Conservation (phyloP, 1,284 basidiomycete genomes). For the Heterobasidion occidentale region DNA sequence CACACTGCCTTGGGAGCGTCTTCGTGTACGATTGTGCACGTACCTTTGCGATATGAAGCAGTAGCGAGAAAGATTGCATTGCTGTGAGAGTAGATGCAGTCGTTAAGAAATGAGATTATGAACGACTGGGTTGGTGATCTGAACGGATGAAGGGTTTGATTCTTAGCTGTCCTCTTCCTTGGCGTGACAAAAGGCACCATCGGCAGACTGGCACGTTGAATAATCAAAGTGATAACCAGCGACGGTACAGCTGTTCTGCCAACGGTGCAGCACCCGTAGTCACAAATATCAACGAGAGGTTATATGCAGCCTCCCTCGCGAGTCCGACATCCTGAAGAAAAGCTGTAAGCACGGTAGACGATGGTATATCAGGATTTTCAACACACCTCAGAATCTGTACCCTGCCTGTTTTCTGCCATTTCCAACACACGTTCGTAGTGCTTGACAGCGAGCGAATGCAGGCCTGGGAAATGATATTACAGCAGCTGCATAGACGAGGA, state of each 20-base stretch:
- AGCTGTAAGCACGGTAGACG: neutral
- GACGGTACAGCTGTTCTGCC: slow-evolving; percentile 55
- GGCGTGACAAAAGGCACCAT: too few relatives aligned
- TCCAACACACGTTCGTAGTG: slow-evolving; percentile 78
- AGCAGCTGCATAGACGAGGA: neutral
- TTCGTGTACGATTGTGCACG: too few relatives aligned
- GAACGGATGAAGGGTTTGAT: too few relatives aligned
- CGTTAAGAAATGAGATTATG: too few relatives aligned
- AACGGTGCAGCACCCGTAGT: slow-evolving; percentile 66
- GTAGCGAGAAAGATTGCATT: too few relatives aligned
- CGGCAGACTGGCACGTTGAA: neutral
- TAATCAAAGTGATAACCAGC: slow-evolving; percentile 57
- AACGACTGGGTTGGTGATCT: too few relatives aligned
- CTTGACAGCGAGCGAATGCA: slow-evolving; percentile 71
- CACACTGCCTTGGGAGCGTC: too few relatives aligned
- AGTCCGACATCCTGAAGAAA: slow-evolving; percentile 34
- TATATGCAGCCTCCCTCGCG: slow-evolving; percentile 78
- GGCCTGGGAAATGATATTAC: slow-evolving; percentile 35
- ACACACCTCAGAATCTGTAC: neutral
- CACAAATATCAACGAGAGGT: slow-evolving; percentile 77
- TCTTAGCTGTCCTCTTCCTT: too few relatives aligned
- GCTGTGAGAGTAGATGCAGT: too few relatives aligned
- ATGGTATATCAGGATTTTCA: neutral
- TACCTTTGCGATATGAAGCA: too few relatives aligned
- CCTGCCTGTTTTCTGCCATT: slow-evolving; percentile 35